Evolutionary conservation across 768 basidiomycete species (phyloP), one percentile per base, ranked within the genome.

Genomic region (Pisolithus sp.): DNA sequence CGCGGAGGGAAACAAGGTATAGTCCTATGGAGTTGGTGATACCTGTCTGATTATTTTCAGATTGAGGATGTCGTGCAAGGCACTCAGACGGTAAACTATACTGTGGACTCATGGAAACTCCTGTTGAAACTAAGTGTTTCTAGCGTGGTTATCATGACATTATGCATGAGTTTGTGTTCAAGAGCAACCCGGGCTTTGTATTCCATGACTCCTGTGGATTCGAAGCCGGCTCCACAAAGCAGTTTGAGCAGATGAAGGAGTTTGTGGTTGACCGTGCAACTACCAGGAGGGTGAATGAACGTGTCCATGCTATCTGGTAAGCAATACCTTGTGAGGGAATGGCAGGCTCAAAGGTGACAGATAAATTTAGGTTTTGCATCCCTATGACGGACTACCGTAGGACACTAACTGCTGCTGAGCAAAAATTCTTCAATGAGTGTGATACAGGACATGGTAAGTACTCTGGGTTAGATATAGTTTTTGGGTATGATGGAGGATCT

Each of bases 141-240:
- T 26, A 38, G 18, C 2, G 44, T 68, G 73, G 71, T 28, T 38
- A 49, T 5, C 72, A 72, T 55, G 53, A 74, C 48, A 66, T 73
- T 30, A 47, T 64, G 46, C 52, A 58, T 34, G 55, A 62, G 49
- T 61, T 70, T 37, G 53, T 60, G 5, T 74, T 69, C 53, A 43
- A 42, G 21, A 69, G 60, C 57, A 68, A 68, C 28, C 56, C 54
- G 1, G 45, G 57, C 5, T 74, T 72, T 55, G 61, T 73, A 20
- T 74, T 75, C 52, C 74, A 75, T 39, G 73, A 75, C 51, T 75
- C 73, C n/a, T 51, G 62, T 42, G 73, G 73, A 4, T 72, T 75
- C 45, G 71, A 74, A 56, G 52, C 69, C 18, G 73, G 73, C 5
- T 57, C 54, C 1, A 55, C 24, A 1, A 50, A 57, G 3, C 67